Base-by-base conservation (phyloP, 306 rosid species). In the Morella rubra region DNA sequence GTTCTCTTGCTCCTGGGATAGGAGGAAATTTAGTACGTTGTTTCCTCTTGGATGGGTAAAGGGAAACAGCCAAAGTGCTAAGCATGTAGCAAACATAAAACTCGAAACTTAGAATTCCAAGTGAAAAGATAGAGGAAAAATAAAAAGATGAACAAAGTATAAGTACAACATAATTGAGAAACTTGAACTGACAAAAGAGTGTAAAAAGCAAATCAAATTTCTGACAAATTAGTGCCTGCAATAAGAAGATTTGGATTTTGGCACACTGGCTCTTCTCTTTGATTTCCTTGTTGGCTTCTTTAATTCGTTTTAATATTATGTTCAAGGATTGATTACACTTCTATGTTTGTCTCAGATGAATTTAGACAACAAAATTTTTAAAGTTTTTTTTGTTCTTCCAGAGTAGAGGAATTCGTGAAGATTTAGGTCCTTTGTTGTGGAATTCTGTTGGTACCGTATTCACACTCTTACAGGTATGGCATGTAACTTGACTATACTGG, bases 361-460 rank as follows among this genome's bases (percentile, higher is more conserved):
- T 8, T 41, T 64, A 6, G 13, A 32, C 10, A 32, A 61, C 4
- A 5, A 14, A 11, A 11, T 4, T 60, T 60, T 4, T 13, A 9
- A 19, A 3, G 49, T n/a, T 42, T 11, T 27, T 10, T 9, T 41
- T 37, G 52, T 18, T 79, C 50, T 66, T 32, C 6, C 80, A 86
- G 89, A 74, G 61, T 11, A 81, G 72, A 56, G 70, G 65, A 37
- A 60, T 6, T 55, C 65, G 74, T 71, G 77, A 74, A 49, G 71
- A 84, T 56, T 42, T 87, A 77, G 88, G 80, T 76, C 71, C 56
- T 53, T 55, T 82, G 73, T n/a, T 87, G 74, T 87, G 88, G 88
- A 53, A 87, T 53, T 71, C 85, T n/a, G 19, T 19, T 54, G 86
- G 81, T 50, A 50, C 87, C 0, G 24, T 82, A 37, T 79, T 8